phyloP scores from a whole-genome alignment of 768 basidiomycete genomes.

The Boletus sp. region DNA sequence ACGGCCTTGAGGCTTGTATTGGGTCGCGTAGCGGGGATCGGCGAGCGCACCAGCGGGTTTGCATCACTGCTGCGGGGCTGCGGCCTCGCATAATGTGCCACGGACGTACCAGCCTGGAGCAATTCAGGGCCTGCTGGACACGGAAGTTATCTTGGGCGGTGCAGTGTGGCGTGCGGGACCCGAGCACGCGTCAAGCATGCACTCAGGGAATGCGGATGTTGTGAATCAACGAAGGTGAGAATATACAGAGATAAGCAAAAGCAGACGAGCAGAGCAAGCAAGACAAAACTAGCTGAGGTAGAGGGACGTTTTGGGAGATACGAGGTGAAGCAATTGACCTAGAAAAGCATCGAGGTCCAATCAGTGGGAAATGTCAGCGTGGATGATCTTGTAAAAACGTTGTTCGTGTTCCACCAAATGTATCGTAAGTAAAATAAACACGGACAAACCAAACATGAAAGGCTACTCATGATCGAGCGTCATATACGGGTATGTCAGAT shows the following conservation, averaged over 20 bases:
- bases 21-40: not conserved
- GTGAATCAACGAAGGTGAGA: conserved; percentile 10
- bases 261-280: conserved; percentile 20
- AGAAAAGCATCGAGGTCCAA: conserved; percentile 4
- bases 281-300: conserved; percentile 16
- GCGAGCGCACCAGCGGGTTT: not conserved
- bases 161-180: conserved; percentile 11
- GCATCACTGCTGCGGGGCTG: not conserved
- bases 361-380: conserved; percentile 8
- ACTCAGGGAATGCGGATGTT: conserved; percentile 9
- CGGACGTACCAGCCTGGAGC: not conserved
- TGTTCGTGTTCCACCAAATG: conserved; percentile 9
- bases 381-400: conserved; percentile 13
- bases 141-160: conserved; percentile 13
- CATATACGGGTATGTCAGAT: conserved; percentile 58
- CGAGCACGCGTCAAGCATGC: conserved; percentile 22
- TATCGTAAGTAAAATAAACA: conserved; percentile 17
- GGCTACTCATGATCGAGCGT: conserved; percentile 42
- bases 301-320: conserved; percentile 8
- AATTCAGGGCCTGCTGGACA: not conserved
- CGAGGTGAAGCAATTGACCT: conserved; percentile 4
- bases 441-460: conserved; percentile 14
- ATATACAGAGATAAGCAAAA: conserved; percentile 18
- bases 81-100: conserved; percentile 1
- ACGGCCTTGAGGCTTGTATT: conserved; percentile 10